A percentile compares a stretch with the other conserved stretches of the same genome.
Evolutionary conservation across 768 basidiomycete species (phyloP).

Genomic region (Podaxis sp.): DNA sequence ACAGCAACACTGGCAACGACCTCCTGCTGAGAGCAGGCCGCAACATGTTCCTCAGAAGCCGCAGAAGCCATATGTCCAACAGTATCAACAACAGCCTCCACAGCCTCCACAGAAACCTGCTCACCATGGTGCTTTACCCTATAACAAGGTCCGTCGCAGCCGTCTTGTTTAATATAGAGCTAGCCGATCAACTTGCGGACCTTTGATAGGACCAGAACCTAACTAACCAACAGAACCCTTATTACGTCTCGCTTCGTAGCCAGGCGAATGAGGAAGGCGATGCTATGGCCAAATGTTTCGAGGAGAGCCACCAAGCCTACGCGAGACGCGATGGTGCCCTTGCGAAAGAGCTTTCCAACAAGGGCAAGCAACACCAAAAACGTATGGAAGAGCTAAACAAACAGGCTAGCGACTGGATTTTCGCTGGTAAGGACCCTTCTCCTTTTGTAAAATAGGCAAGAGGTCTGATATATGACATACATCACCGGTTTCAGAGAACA

Average conservation of each 20-base stretch:
- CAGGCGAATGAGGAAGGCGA: constrained; percentile 81
- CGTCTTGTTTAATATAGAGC: not conserved
- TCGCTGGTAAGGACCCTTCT: constrained; percentile 48
- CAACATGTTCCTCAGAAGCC: constrained; percentile 10
- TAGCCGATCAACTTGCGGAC: not conserved
- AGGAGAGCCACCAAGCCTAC: constrained; percentile 77
- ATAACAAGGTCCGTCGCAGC: constrained; percentile 4
- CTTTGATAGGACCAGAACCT: constrained; percentile 50
- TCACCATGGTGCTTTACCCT: not conserved
- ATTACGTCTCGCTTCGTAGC: constrained; percentile 71
- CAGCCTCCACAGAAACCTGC: constrained; percentile 1
- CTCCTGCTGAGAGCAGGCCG: not conserved
- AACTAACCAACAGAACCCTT: constrained; percentile 64
- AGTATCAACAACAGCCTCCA: constrained; percentile 4
- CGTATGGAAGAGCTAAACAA: constrained; percentile 79
- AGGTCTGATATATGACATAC: not conserved
- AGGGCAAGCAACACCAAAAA: constrained; percentile 78
- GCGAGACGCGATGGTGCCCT: constrained; percentile 65
- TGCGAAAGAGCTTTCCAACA: constrained; percentile 78
- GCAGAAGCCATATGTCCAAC: not conserved
- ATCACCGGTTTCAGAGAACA: constrained; percentile 56
- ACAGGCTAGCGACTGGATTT: constrained; percentile 89
- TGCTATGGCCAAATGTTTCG: constrained; percentile 68
- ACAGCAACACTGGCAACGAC: constrained; percentile 10
- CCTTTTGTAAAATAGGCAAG: not conserved